A percentile compares a stretch with the other conserved stretches of the same genome.
Conservation (phyloP, 495 filamentous ascomycete genomes). For the Penicillium roqueforti region DNA sequence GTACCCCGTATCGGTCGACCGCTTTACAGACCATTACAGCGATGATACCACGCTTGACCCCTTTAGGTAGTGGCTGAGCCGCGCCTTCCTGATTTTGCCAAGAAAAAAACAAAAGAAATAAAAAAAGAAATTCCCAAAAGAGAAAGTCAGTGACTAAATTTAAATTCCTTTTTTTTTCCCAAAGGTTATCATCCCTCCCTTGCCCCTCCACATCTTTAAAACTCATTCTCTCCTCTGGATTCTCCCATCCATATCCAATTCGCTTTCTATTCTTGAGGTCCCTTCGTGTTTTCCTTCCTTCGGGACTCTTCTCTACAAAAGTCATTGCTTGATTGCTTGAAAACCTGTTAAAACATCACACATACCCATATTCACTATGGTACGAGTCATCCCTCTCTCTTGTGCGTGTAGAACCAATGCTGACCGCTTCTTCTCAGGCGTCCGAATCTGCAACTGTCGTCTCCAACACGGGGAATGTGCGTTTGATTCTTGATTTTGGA, state of each 20-base stretch:
- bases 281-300: conserved; percentile 10
- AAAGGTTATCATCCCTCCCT: conserved; percentile 11
- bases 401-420: neutral
- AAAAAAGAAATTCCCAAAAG: conserved; percentile 9
- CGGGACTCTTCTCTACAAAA: conserved; percentile 12
- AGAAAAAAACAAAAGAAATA: neutral
- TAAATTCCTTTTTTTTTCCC: conserved; percentile 25
- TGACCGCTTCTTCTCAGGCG: conserved; percentile 33
- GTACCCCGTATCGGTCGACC: neutral
- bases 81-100: conserved; percentile 11
- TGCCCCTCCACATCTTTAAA: conserved; percentile 27
- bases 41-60: conserved; percentile 16
- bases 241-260: conserved; percentile 21
- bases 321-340: conserved; percentile 18
- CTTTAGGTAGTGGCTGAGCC: conserved; percentile 13
- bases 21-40: neutral
- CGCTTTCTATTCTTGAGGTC: conserved; percentile 4
- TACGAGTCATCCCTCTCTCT: conserved; percentile 19
- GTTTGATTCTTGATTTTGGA: conserved; percentile 37
- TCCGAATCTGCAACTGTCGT: conserved; percentile 49
- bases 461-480: conserved; percentile 69
- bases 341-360: conserved; percentile 33
- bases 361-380: conserved; percentile 45
- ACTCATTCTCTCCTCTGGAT: conserved; percentile 24
- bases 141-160: conserved; percentile 29